Evolutionary conservation across 78 protist species (phyloP).

Genomic region (Dictyostelium capitatum): DNA sequence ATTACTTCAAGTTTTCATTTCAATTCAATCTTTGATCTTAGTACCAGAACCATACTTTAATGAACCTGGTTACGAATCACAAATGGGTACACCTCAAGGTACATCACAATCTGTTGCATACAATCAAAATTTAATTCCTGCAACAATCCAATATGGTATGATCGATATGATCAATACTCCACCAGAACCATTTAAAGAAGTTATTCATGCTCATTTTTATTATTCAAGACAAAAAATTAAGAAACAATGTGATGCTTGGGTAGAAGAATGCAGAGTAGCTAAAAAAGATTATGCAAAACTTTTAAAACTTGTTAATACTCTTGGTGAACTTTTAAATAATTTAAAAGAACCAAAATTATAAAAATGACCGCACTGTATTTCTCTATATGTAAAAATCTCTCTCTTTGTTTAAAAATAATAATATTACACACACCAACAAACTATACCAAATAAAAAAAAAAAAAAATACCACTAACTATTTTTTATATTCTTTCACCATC

Average conservation of each 20-base stretch:
- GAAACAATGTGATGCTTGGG: slow-evolving; percentile 64
- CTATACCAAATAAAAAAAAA: neutral
- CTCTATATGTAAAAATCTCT: too few species aligned
- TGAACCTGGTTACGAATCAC: slow-evolving; percentile 94
- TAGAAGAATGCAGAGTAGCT: slow-evolving; percentile 19
- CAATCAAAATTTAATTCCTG: slow-evolving; percentile 69
- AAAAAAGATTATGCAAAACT: slow-evolving; percentile 22
- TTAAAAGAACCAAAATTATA: neutral
- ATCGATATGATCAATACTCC: slow-evolving; percentile 67
- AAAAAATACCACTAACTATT: neutral
- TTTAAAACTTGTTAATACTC: slow-evolving; percentile 34
- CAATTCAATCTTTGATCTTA: slow-evolving; percentile 91
- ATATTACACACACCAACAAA: too few species aligned
- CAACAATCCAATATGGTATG: slow-evolving; percentile 82
- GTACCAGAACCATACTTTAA: slow-evolving; percentile 91
- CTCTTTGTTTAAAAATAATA: too few species aligned
- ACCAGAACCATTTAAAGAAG: slow-evolving; percentile 72
- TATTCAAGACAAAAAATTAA: slow-evolving; percentile 43
- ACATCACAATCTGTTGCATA: slow-evolving; percentile 10
- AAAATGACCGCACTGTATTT: too few species aligned
- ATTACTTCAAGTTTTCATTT: slow-evolving; percentile 87
- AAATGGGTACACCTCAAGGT: slow-evolving; percentile 70
- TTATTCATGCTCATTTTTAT: slow-evolving; percentile 72
- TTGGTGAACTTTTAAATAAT: neutral
- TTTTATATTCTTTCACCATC: too few species aligned